These are phyloP conservation scores for Aspergillus olivimuriae DNA, from an alignment of 495 filamentous ascomycete species.

Conservation along the genomic window DNA sequence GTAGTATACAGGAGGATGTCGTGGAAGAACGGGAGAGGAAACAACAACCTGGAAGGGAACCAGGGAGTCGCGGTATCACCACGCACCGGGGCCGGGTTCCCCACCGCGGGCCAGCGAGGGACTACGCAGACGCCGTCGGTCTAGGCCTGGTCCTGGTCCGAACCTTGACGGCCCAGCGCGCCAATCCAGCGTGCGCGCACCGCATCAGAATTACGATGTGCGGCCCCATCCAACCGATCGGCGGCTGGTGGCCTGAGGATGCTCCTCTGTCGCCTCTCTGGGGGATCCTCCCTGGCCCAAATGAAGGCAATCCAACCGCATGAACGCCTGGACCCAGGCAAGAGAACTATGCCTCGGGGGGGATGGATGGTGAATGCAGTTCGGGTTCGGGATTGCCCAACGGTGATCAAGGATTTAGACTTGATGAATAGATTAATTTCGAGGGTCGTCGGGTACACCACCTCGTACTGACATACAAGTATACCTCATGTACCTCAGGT, in stretches of 20 bases:
- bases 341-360: too few relatives aligned
- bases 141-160: slow-evolving; percentile 20
- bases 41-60: too few relatives aligned
- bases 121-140: slow-evolving; percentile 21
- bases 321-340: not conserved
- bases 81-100: slow-evolving; percentile 19
- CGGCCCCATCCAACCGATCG: slow-evolving; percentile 5
- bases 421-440: too few relatives aligned
- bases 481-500: too few relatives aligned
- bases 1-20: too few relatives aligned
- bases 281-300: too few relatives aligned
- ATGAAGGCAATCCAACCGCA: not conserved
- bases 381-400: not conserved
- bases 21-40: not conserved
- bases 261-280: too few relatives aligned
- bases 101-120: slow-evolving; percentile 23
- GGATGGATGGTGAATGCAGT: not conserved
- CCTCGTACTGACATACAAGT: too few relatives aligned
- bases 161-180: slow-evolving; percentile 19
- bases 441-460: too few relatives aligned
- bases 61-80: slow-evolving; percentile 4
- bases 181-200: not conserved
- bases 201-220: slow-evolving; percentile 30
- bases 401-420: not conserved
- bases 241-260: not conserved